Evolutionary conservation across 2,329 filamentous ascomycete genomes (phyloP).

Genomic region (Aureobasidium leucospermi): DNA sequence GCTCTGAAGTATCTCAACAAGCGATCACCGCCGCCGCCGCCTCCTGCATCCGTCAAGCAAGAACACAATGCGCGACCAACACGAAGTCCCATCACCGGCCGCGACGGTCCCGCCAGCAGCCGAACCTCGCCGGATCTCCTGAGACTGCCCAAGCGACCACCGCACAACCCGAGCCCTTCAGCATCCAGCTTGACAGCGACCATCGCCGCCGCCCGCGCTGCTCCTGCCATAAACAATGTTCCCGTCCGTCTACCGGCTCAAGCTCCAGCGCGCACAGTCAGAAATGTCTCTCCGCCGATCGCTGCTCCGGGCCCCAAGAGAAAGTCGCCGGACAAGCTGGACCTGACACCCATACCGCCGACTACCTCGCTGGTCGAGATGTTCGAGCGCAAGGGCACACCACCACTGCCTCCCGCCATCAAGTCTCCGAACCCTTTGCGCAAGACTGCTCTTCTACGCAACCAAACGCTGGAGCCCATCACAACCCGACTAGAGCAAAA

Average conservation of each 20-base stretch:
- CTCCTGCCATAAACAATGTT: conserved; percentile 12
- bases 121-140: background rate
- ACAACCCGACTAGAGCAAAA: conserved; percentile 6
- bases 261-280: background rate
- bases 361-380: conserved; percentile 60
- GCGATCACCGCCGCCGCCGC: background rate
- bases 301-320: background rate
- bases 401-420: conserved; percentile 5
- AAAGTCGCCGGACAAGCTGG: conserved; percentile 24
- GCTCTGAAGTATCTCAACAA: conserved; percentile 5
- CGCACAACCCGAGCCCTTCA: conserved; percentile 14
- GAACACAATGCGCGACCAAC: background rate
- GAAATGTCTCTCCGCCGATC: background rate
- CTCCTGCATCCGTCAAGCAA: background rate
- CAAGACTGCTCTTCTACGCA: conserved; percentile 15
- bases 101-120: background rate
- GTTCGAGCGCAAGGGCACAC: conserved; percentile 51
- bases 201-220: conserved; percentile 22
- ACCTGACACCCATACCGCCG: conserved; percentile 54
- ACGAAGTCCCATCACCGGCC: background rate
- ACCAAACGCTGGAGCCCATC: conserved; percentile 5
- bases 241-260: background rate
- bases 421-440: conserved; percentile 35
- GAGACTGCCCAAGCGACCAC: background rate
- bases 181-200: conserved; percentile 25